Conservation (phyloP, 1,284 basidiomycete genomes). For the Leccinum griseonigrum region DNA sequence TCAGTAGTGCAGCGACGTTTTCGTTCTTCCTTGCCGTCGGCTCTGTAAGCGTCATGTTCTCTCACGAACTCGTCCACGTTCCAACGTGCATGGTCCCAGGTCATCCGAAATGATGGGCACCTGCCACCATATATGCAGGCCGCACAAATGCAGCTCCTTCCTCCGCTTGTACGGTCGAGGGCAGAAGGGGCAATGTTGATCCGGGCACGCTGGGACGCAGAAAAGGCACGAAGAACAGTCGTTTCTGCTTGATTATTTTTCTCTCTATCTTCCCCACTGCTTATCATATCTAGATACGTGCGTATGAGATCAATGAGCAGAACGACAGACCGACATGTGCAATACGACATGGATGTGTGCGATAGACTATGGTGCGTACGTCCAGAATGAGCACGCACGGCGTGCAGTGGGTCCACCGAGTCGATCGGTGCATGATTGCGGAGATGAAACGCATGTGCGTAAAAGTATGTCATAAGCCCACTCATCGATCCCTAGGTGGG, state of each 20-base stretch:
- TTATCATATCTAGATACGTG: constrained; percentile 15
- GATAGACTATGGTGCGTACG: constrained; percentile 1
- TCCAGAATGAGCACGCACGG: constrained; percentile 24
- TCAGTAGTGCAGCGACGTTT: constrained; percentile 85
- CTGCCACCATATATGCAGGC: constrained; percentile 60
- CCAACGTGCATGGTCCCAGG: constrained; percentile 39
- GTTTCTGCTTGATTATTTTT: constrained; percentile 5
- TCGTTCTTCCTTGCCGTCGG: constrained; percentile 84
- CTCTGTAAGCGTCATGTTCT: constrained; percentile 50
- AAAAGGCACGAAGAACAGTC: constrained; percentile 39
- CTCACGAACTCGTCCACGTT: constrained; percentile 2
- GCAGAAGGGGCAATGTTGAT: constrained; percentile 66
- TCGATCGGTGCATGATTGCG: constrained; percentile 18
- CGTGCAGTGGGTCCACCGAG: constrained; percentile 23
- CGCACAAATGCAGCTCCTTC: constrained; percentile 52
- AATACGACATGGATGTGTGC: constrained; percentile 13
- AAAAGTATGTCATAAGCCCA: not conserved
- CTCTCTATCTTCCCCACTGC: constrained; percentile 1
- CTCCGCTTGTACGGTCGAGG: constrained; percentile 54
- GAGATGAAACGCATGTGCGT: constrained; percentile 18
- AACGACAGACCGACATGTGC: constrained; percentile 9
- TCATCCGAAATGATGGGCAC: constrained; percentile 69
- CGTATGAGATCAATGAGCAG: constrained; percentile 7
- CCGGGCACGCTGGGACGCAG: constrained; percentile 68
- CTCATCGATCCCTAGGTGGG: not conserved